These are phyloP conservation scores for Peniophora sp. DNA, from an alignment of 1,284 basidiomycete species.

Conservation along the genomic window DNA sequence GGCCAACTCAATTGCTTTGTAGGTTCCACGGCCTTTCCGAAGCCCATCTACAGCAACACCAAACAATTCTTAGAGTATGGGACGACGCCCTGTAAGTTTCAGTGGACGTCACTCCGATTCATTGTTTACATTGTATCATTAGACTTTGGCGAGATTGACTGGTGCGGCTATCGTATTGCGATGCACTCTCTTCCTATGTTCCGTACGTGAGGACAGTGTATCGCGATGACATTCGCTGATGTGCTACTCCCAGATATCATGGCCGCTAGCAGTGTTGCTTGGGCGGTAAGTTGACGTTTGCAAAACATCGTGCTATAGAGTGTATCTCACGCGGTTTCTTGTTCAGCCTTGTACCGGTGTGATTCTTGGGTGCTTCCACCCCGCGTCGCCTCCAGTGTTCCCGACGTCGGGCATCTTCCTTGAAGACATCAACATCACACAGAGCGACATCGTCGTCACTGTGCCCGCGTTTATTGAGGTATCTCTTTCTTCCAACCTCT, in stretches of 20 bases:
- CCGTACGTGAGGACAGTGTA: neutral
- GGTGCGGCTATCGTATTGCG: neutral
- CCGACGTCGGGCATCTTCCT: constrained; percentile 19
- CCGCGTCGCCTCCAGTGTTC: constrained; percentile 12
- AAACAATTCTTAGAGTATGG: too few species aligned
- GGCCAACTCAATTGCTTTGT: neutral
- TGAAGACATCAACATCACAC: constrained; percentile 10
- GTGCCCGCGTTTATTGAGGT: constrained; percentile 23
- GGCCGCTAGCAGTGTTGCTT: neutral
- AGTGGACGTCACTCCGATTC: too few species aligned
- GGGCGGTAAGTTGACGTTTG: neutral
- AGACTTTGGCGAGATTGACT: too few species aligned
- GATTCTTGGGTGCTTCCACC: constrained; percentile 17
- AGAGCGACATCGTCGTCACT: constrained; percentile 15
- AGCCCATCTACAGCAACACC: neutral
- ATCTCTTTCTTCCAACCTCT: neutral
- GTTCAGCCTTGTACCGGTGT: constrained; percentile 17
- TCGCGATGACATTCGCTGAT: neutral
- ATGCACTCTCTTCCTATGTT: neutral
- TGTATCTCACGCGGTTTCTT: neutral
- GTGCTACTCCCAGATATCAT: neutral
- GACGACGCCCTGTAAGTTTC: too few species aligned
- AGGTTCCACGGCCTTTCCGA: neutral
- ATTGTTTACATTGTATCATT: too few species aligned
- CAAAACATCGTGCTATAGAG: neutral